A percentile compares a stretch with the other conserved stretches of the same genome.
These are phyloP conservation scores for Nepenthes mirabilis DNA, from an alignment of 148 eudicot species.

Conservation along the genomic window DNA sequence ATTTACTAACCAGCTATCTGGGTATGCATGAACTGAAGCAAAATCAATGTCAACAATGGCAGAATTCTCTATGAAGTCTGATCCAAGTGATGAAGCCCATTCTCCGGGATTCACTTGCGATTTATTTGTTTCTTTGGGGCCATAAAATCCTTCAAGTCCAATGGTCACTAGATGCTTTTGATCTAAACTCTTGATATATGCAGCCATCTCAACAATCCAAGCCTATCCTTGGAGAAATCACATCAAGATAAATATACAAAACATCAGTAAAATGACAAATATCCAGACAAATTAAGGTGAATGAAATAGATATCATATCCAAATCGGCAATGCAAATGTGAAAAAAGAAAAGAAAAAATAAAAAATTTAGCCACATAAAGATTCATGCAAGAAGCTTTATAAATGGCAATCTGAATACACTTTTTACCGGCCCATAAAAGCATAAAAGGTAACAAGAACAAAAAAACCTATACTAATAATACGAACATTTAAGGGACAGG, in stretches of 20 bases:
- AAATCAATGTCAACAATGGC: conserved; percentile 34
- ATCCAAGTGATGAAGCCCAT: conserved; percentile 40
- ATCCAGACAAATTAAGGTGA: too few relatives aligned
- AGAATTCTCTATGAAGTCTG: conserved; percentile 40
- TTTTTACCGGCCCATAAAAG: too few relatives aligned
- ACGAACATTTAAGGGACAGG: too few relatives aligned
- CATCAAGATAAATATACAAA: conserved; percentile 1
- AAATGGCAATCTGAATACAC: too few relatives aligned
- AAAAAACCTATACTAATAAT: too few relatives aligned
- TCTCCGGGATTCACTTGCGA: conserved; percentile 29
- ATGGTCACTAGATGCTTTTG: conserved; percentile 37
- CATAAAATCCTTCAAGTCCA: conserved; percentile 50
- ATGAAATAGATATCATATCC: too few relatives aligned
- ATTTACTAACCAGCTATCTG: conserved; percentile 30
- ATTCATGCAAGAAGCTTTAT: too few relatives aligned
- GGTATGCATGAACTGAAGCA: conserved; percentile 48
- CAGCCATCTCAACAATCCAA: conserved; percentile 50
- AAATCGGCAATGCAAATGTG: too few relatives aligned
- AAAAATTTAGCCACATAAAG: too few relatives aligned
- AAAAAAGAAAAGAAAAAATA: too few relatives aligned
- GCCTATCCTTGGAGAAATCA: conserved; percentile 14
- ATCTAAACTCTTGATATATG: conserved; percentile 36
- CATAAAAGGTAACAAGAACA: too few relatives aligned
- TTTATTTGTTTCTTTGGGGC: conserved; percentile 10
- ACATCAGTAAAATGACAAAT: not conserved